These are phyloP conservation scores for Ceratocystis variospora DNA, from an alignment of 2,329 filamentous ascomycete species.

Conservation along the genomic window DNA sequence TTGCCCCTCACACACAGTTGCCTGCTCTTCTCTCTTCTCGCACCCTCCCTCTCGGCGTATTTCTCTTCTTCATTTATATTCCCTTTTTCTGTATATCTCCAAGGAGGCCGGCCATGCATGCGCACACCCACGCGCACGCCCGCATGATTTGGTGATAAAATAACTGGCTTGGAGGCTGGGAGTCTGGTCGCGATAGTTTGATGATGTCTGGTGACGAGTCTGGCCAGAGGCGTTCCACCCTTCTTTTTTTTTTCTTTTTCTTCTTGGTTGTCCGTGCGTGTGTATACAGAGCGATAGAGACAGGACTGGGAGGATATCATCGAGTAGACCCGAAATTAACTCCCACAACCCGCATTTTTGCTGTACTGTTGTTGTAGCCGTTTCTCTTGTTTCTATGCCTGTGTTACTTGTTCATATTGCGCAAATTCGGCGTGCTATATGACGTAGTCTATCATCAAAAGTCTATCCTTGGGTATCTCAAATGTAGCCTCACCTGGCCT, in stretches of 20 bases:
- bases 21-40: too few relatives aligned
- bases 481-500: background rate
- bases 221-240: background rate
- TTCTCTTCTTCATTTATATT: too few relatives aligned
- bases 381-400: background rate
- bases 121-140: too few relatives aligned
- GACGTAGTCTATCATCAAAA: background rate
- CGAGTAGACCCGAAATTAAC: background rate
- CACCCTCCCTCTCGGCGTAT: too few relatives aligned
- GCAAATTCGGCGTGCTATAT: background rate
- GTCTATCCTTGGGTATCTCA: background rate
- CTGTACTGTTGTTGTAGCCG: background rate
- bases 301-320: background rate
- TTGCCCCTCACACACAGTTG: too few relatives aligned
- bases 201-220: too few relatives aligned
- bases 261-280: background rate
- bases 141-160: too few relatives aligned
- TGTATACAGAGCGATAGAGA: conserved; percentile 1
- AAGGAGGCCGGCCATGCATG: too few relatives aligned
- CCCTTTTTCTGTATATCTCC: too few relatives aligned
- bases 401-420: background rate
- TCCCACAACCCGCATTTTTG: background rate
- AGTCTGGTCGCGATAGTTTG: too few relatives aligned
- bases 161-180: too few relatives aligned
- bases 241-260: background rate